Percentiles rank a stretch among this genome's conserved stretches.
These are phyloP conservation scores for Sindora glabra DNA, from an alignment of 306 rosid species.

Conservation along the genomic window DNA sequence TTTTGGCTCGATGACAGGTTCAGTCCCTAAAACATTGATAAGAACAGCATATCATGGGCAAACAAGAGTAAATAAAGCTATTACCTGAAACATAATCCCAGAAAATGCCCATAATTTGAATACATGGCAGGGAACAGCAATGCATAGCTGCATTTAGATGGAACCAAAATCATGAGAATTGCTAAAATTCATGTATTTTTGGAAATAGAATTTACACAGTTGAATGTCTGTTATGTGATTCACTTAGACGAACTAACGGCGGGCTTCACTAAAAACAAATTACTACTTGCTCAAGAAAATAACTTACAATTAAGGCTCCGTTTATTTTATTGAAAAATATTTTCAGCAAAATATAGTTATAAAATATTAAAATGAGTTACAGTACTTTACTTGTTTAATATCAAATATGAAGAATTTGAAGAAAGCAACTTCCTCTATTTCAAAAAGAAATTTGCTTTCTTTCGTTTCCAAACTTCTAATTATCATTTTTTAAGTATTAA, in stretches of 20 bases:
- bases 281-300: not conserved
- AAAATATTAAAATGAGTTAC: no score
- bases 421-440: no score
- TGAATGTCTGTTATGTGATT: not conserved
- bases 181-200: not conserved
- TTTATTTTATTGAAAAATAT: no score
- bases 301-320: not conserved
- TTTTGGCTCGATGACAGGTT: no score
- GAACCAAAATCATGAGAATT: conserved; percentile 8
- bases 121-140: conserved; percentile 94
- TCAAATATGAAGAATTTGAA: no score
- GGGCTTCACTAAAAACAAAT: not conserved
- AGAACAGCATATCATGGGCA: not conserved
- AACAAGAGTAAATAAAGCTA: not conserved
- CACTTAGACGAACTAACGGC: conserved; percentile 1
- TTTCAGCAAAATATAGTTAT: no score
- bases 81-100: conserved; percentile 91
- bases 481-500: no score
- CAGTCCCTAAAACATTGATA: no score
- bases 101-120: conserved; percentile 90
- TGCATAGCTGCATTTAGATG: conserved; percentile 63
- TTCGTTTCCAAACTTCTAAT: no score
- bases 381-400: no score
- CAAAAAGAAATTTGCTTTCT: no score
- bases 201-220: not conserved